phyloP scores from a whole-genome alignment of 768 basidiomycete genomes.

The Naganishia vaughanmartiniae region DNA sequence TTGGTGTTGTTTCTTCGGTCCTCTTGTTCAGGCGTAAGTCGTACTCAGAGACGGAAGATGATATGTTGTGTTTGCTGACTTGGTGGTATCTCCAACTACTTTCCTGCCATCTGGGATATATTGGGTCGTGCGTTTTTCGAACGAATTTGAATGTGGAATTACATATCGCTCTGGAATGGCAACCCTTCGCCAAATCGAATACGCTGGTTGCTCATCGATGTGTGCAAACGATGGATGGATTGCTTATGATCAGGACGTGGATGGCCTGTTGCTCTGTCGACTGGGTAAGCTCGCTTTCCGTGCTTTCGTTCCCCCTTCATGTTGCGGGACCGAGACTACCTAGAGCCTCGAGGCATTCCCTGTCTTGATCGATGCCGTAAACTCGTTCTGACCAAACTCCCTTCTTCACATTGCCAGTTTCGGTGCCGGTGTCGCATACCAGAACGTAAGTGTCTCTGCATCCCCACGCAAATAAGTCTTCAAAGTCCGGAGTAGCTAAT shows the following conservation, averaged over 20 bases:
- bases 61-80: neutral
- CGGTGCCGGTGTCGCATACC: constrained; percentile 52
- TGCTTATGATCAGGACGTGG: constrained; percentile 43
- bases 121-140: neutral
- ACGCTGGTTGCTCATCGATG: neutral
- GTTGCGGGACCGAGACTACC: too few relatives aligned
- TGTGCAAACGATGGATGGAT: neutral
- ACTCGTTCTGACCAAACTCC: neutral
- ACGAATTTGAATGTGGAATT: neutral
- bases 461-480: neutral
- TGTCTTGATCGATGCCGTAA: neutral
- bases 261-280: constrained; percentile 53
- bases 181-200: neutral
- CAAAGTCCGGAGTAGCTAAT: neutral
- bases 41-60: neutral
- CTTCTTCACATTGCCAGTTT: constrained; percentile 35
- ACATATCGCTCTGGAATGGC: neutral
- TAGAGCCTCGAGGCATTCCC: neutral
- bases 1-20: constrained; percentile 53
- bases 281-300: constrained; percentile 45
- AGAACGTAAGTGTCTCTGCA: constrained; percentile 44
- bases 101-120: neutral
- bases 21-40: constrained; percentile 52
- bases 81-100: neutral
- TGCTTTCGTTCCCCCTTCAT: neutral